Conservation (phyloP, 305 asterid genomes). For the Petunia hybrid region DNA sequence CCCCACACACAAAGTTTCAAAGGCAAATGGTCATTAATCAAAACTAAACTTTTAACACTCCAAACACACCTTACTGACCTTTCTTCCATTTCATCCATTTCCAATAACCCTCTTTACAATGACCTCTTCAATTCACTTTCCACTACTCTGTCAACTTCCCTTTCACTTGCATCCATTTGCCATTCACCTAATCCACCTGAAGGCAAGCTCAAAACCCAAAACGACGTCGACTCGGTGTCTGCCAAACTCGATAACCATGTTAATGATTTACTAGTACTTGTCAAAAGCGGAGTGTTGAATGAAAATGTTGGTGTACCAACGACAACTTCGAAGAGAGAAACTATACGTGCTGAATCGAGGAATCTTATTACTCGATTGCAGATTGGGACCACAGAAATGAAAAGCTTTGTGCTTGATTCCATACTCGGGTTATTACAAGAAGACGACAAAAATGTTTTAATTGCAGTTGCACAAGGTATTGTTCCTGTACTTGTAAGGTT, state of each 20-base stretch:
- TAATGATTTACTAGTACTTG: slow-evolving; percentile 68
- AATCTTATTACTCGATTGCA: slow-evolving; percentile 75
- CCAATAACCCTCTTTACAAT: slow-evolving; percentile 49
- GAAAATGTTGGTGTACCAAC: slow-evolving; percentile 37
- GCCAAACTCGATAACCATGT: slow-evolving; percentile 68
- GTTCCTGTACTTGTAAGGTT: slow-evolving; percentile 78
- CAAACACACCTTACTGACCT: slow-evolving; percentile 59
- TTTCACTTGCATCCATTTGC: slow-evolving; percentile 60
- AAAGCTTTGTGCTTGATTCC: slow-evolving; percentile 69
- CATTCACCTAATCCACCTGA: slow-evolving; percentile 48
- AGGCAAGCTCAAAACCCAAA: slow-evolving; percentile 87
- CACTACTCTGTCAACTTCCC: slow-evolving; percentile 56
- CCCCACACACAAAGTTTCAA: slow-evolving; percentile 61
- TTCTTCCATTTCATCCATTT: slow-evolving; percentile 34
- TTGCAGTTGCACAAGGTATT: slow-evolving; percentile 81
- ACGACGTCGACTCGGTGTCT: slow-evolving; percentile 66
- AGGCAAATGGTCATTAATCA: slow-evolving; percentile 72
- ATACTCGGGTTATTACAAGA: slow-evolving; percentile 73
- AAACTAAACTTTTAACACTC: slow-evolving; percentile 61
- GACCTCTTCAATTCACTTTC: slow-evolving; percentile 69
- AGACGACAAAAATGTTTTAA: slow-evolving; percentile 71
- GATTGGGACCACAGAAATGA: slow-evolving; percentile 87
- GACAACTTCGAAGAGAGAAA: slow-evolving; percentile 46
- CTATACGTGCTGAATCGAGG: slow-evolving; percentile 70
- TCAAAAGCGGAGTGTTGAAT: slow-evolving; percentile 52